phyloP scores from a whole-genome alignment of 768 basidiomycete genomes.

The Sistotremastrum suecicum region DNA sequence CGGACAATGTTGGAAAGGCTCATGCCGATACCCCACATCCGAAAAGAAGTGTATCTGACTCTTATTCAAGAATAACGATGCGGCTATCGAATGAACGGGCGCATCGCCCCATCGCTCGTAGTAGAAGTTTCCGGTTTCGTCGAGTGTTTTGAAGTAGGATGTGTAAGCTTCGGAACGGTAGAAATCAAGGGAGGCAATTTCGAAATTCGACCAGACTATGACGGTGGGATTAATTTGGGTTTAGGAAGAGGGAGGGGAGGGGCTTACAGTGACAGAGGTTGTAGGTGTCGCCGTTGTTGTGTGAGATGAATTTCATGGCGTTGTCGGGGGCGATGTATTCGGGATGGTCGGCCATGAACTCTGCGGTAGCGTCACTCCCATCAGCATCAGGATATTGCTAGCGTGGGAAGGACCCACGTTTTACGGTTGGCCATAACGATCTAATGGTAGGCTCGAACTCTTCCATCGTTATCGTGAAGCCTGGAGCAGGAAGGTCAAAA shows the following conservation, averaged over 20 bases:
- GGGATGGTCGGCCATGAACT: constrained; percentile 22
- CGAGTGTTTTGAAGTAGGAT: constrained; percentile 27
- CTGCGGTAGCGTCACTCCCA: constrained; percentile 7
- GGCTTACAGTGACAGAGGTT: constrained; percentile 26
- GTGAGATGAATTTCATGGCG: constrained; percentile 22
- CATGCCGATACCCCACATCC: constrained; percentile 52
- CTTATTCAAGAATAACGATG: constrained; percentile 31
- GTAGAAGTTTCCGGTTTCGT: constrained; percentile 27
- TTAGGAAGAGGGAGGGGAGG: constrained; percentile 4
- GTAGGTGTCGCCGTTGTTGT: constrained; percentile 27
- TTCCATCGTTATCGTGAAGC: constrained; percentile 61
- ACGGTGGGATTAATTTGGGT: neutral
- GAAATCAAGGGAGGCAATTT: constrained; percentile 28
- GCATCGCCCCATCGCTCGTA: constrained; percentile 30
- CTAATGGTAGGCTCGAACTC: constrained; percentile 67
- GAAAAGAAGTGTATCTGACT: constrained; percentile 62
- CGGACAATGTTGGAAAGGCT: constrained; percentile 41
- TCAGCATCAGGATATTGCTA: no score
- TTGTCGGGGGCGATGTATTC: constrained; percentile 25
- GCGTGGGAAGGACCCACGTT: constrained; percentile 23
- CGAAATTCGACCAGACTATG: constrained; percentile 30
- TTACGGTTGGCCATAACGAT: constrained; percentile 57
- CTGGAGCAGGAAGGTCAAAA: constrained; percentile 12
- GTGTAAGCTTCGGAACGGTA: constrained; percentile 27
- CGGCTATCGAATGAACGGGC: constrained; percentile 35